phyloP scores from a whole-genome alignment of 495 filamentous ascomycete species.

The Aspergillus cavernicola region DNA sequence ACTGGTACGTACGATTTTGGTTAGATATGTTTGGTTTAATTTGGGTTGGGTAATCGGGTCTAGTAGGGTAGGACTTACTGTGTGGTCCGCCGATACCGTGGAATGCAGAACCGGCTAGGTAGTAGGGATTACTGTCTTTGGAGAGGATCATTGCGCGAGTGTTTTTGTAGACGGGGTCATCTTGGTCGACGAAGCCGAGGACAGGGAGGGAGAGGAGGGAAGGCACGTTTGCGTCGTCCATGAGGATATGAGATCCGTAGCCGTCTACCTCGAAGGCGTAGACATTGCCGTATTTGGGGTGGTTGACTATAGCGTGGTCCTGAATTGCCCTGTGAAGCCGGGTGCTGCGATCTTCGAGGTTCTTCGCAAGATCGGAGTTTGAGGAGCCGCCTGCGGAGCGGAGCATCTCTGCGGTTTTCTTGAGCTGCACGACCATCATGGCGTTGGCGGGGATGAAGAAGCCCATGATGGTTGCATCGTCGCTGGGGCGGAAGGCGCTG shows the following conservation, averaged over 20 bases:
- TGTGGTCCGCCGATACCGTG: slow-evolving; percentile 83
- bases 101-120: slow-evolving; percentile 72
- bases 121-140: slow-evolving; percentile 83
- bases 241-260: slow-evolving; percentile 83
- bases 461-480: slow-evolving; percentile 93
- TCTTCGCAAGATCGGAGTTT: slow-evolving; percentile 40
- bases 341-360: slow-evolving; percentile 62
- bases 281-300: slow-evolving; percentile 79
- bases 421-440: slow-evolving; percentile 89
- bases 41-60: neutral
- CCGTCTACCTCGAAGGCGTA: slow-evolving; percentile 98
- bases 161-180: slow-evolving; percentile 76
- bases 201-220: slow-evolving; percentile 83
- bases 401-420: slow-evolving; percentile 68
- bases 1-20: slow-evolving; percentile 31
- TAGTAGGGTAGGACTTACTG: slow-evolving; percentile 28
- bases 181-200: slow-evolving; percentile 70
- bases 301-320: slow-evolving; percentile 85
- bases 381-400: slow-evolving; percentile 47
- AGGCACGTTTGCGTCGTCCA: slow-evolving; percentile 98
- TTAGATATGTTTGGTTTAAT: neutral
- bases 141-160: slow-evolving; percentile 87
- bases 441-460: slow-evolving; percentile 97
- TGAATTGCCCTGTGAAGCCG: slow-evolving; percentile 73
- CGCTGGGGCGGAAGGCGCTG: slow-evolving; percentile 92